These are phyloP conservation scores for Begonia loranthoides DNA, from an alignment of 306 rosid species.

Conservation along the genomic window DNA sequence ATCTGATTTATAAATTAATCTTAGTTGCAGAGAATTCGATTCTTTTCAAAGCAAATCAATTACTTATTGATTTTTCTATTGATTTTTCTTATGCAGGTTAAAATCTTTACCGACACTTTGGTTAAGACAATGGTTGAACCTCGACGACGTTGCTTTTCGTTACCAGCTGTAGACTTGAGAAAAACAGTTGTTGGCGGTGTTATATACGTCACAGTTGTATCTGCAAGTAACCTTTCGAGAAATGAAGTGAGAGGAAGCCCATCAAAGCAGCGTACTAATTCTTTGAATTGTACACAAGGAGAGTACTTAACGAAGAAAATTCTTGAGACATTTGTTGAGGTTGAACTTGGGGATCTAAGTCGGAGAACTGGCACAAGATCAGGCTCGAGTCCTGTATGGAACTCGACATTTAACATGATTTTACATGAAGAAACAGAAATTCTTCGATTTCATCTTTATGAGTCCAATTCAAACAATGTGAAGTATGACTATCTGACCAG, in stretches of 20 bases:
- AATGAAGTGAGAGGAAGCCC: constrained; percentile 49
- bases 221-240: constrained; percentile 63
- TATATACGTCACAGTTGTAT: constrained; percentile 59
- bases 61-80: no score
- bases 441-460: constrained; percentile 66
- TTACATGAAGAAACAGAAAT: constrained; percentile 67
- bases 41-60: no score
- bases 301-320: constrained; percentile 42
- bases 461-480: constrained; percentile 46
- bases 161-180: constrained; percentile 64
- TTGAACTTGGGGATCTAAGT: constrained; percentile 68
- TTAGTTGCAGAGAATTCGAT: no score
- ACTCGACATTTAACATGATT: constrained; percentile 87
- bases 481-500: constrained; percentile 77
- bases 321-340: constrained; percentile 80
- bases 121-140: constrained; percentile 96
- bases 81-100: constrained; percentile 35
- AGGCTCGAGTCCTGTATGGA: constrained; percentile 80
- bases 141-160: constrained; percentile 73
- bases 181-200: constrained; percentile 82
- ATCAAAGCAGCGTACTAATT: constrained; percentile 32
- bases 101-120: constrained; percentile 58
- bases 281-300: constrained; percentile 33
- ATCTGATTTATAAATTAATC: no score
- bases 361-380: constrained; percentile 54